phyloP scores from a whole-genome alignment of 345 rosid species.

The Salix viminalis region DNA sequence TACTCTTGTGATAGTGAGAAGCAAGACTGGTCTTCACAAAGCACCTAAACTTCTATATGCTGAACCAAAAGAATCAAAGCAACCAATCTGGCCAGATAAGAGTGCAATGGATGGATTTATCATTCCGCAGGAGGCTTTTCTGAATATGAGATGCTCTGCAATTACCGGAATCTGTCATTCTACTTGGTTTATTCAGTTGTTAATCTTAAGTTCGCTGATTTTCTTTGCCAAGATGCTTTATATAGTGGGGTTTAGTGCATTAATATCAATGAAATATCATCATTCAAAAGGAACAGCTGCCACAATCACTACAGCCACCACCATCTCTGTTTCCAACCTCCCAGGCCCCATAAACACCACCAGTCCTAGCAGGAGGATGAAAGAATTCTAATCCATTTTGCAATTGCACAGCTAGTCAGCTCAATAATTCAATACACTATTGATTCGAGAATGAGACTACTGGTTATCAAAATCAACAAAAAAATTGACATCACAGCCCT shows the following conservation, averaged over 20 bases:
- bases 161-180: not conserved
- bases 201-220: not conserved
- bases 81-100: not conserved
- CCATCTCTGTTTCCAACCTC: not conserved
- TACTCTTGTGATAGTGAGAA: not conserved
- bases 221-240: not conserved
- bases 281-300: not conserved
- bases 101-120: not conserved
- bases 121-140: not conserved
- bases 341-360: not conserved
- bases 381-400: not conserved
- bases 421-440: not conserved
- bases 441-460: not conserved
- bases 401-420: not conserved
- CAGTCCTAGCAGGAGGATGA: not conserved
- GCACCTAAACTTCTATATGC: not conserved
- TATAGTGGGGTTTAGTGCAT: not conserved
- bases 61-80: not conserved
- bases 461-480: not conserved
- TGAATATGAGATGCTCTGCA: not conserved
- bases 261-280: not conserved
- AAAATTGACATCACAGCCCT: not conserved
- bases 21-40: not conserved
- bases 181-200: not conserved
- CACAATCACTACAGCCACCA: too few species aligned